Evolutionary conservation across 306 rosid genomes (phyloP), one percentile per base, ranked within the genome.

Genomic region (Canavalia ensiformis): DNA sequence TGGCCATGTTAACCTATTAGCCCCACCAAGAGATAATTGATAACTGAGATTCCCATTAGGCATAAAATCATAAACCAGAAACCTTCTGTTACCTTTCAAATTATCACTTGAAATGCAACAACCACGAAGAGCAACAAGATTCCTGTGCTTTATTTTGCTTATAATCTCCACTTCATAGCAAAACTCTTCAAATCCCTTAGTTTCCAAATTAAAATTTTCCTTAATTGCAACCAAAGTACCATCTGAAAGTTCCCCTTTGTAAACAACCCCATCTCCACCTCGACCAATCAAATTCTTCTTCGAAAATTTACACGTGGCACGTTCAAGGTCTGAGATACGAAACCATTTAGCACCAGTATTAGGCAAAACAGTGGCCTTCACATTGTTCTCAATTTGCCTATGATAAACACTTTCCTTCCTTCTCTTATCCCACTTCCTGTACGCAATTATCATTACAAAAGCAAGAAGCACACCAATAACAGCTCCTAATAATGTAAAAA

Each of bases 121-220:
- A 1, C 98, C 98, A 44, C 92, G 72, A 1, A 94, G 88, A 45
- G 96, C 63, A 35, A 94, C 87, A 29, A 94, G 91, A 66, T 94
- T 92, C 84, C 92, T 89, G 78, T 92, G 98, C 81, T 92, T 85
- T 0, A 92, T 90, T 77, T 89, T 94, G 91, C 97, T 86, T 7
- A 92, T 94, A 60, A 92, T 90, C 76, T 88, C 95, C 1, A 94
- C 92, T 56, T 94, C 98, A 82, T 94, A 87, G 29, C 88, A 77
- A 49, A 94, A 94, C 63, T 94, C 94, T 69, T 94, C 95, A 44
- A 92, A 94, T 45, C 94, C 90, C 84, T 88, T 71, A 0, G 88
- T 84, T 1, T 92, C 96, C 81, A 86, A 77, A 77, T 88, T 84
- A 49, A 92, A 58, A 39, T 86, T 77, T 8, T 92, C 95, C 56